Evolutionary conservation across 371 early-diverging fungal genomes (phyloP).

Genomic region (Zychaea mexicana): DNA sequence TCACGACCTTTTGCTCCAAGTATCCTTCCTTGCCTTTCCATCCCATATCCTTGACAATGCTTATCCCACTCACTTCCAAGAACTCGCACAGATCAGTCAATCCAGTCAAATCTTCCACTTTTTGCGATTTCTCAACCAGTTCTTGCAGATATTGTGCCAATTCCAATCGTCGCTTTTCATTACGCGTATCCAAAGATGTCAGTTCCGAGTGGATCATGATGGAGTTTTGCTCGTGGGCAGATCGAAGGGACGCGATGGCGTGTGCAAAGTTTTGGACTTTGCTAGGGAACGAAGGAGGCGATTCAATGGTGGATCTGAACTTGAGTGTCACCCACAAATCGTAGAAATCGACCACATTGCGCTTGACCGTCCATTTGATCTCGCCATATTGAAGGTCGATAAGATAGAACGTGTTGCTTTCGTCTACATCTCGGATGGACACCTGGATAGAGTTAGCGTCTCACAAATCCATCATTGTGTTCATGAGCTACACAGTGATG

Average conservation of each 20-base stretch:
- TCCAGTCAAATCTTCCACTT: conserved; percentile 19
- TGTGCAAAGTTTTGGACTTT: conserved; percentile 39
- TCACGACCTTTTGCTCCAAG: conserved; percentile 52
- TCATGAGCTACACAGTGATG: not conserved
- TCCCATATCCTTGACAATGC: conserved; percentile 73
- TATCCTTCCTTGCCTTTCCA: conserved; percentile 89
- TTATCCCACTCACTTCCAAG: conserved; percentile 72
- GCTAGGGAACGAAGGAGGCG: conserved; percentile 42
- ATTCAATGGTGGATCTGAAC: conserved; percentile 23
- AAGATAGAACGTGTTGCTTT: conserved; percentile 35
- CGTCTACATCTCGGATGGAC: conserved; percentile 44
- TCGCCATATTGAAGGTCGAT: conserved; percentile 84
- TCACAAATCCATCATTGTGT: not conserved
- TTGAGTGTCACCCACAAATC: conserved; percentile 65
- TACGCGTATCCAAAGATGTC: conserved; percentile 35
- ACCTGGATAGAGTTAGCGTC: too few species aligned
- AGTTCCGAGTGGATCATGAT: not conserved
- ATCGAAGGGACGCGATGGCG: not conserved
- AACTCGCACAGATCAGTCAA: conserved; percentile 77
- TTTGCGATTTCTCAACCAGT: conserved; percentile 53
- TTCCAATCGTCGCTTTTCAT: conserved; percentile 57
- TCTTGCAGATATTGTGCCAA: conserved; percentile 65
- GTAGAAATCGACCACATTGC: conserved; percentile 70
- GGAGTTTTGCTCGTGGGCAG: not conserved
- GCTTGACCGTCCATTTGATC: conserved; percentile 73